phyloP scores from a whole-genome alignment of 2,329 filamentous ascomycete genomes.

The Dactylellina drechsleri region DNA sequence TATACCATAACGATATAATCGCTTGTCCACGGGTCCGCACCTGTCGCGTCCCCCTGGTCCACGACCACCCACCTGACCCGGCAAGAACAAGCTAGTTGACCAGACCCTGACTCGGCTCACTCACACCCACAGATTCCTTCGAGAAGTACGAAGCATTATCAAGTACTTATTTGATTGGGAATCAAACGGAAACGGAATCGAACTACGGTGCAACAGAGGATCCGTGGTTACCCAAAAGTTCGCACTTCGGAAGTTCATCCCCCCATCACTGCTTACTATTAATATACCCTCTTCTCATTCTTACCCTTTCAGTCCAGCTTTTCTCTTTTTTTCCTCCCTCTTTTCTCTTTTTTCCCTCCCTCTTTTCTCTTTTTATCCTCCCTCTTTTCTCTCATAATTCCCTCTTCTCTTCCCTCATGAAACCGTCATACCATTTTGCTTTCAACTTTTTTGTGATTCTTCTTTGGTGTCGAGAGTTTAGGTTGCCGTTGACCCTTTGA shows the following conservation, averaged over 20 bases:
- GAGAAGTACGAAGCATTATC: no score
- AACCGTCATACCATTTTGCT: slow-evolving; percentile 7
- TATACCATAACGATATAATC: no score
- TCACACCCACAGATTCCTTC: no score
- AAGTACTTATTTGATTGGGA: no score
- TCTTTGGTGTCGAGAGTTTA: background rate
- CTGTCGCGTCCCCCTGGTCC: no score
- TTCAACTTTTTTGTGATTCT: background rate
- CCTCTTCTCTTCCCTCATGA: slow-evolving; percentile 17
- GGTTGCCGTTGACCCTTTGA: no score
- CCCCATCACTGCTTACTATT: slow-evolving; percentile 4
- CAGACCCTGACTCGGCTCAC: no score
- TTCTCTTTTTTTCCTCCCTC: background rate
- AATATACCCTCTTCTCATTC: background rate
- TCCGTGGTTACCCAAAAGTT: slow-evolving; percentile 17
- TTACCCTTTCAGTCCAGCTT: background rate
- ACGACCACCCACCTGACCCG: no score
- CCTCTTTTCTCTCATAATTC: background rate
- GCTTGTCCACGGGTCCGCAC: no score
- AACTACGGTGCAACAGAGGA: no score
- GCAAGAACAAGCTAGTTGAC: background rate
- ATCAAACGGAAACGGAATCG: no score
- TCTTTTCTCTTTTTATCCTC: slow-evolving; percentile 2
- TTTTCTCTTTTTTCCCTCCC: no score
- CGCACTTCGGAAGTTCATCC: slow-evolving; percentile 44